Percentiles rank a stretch among this genome's conserved stretches.
These are phyloP conservation scores for Stemphylium lycopersici DNA, from an alignment of 2,329 filamentous ascomycete genomes.

Conservation along the genomic window DNA sequence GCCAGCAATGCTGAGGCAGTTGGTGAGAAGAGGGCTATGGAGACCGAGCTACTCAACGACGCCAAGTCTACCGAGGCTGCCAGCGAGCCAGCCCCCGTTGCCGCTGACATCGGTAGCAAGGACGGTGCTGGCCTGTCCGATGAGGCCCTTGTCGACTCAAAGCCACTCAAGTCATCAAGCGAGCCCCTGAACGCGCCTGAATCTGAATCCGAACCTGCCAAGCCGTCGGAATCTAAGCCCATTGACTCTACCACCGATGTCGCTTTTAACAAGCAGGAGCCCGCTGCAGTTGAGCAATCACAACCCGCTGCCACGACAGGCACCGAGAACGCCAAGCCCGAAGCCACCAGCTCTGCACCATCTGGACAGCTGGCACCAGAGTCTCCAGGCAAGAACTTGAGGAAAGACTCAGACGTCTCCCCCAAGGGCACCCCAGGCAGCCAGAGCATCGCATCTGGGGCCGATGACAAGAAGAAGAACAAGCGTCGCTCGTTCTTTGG, in stretches of 20 bases:
- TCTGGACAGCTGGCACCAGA: constrained; percentile 26
- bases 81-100: constrained; percentile 47
- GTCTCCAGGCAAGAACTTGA: constrained; percentile 38
- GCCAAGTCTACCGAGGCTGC: constrained; percentile 7
- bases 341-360: constrained; percentile 24
- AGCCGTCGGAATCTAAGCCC: constrained; percentile 32
- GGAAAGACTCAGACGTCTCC: constrained; percentile 37
- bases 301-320: constrained; percentile 51
- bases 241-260: constrained; percentile 47
- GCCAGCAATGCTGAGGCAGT: constrained; percentile 69
- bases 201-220: constrained; percentile 40
- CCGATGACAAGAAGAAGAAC: constrained; percentile 53
- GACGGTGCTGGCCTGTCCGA: constrained; percentile 46
- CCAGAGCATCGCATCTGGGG: constrained; percentile 43
- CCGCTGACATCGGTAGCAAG: constrained; percentile 28
- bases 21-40: constrained; percentile 71
- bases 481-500: constrained; percentile 55
- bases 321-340: constrained; percentile 43
- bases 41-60: constrained; percentile 68
- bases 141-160: constrained; percentile 36
- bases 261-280: constrained; percentile 51
- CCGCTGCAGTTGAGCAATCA: constrained; percentile 46
- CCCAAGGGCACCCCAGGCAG: constrained; percentile 48
- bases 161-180: constrained; percentile 39
- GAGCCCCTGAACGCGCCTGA: constrained; percentile 49